These are phyloP conservation scores for Russula dissimulans DNA, from an alignment of 768 basidiomycete genomes.

Conservation along the genomic window DNA sequence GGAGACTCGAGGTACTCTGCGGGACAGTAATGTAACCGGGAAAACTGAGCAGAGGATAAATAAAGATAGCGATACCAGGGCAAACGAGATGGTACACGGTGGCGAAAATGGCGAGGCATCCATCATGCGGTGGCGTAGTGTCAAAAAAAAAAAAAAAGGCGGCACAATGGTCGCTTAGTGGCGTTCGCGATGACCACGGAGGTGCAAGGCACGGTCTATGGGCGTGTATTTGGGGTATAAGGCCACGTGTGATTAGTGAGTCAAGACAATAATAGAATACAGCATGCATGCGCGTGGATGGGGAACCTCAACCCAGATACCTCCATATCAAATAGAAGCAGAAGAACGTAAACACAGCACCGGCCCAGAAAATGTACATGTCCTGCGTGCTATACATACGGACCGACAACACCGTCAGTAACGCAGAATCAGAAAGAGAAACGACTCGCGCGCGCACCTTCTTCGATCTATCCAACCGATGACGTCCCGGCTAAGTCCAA, in stretches of 20 bases:
- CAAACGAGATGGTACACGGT: too few species aligned
- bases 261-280: not conserved
- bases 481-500: conserved; percentile 88
- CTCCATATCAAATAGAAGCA: conserved; percentile 91
- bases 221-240: not conserved
- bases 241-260: not conserved
- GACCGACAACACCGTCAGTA: not conserved
- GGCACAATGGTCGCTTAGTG: too few species aligned
- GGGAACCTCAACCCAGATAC: conserved; percentile 54
- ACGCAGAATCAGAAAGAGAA: not conserved
- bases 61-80: too few species aligned
- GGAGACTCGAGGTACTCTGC: too few species aligned
- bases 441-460: conserved; percentile 49
- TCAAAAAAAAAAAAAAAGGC: too few species aligned
- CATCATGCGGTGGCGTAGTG: too few species aligned
- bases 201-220: not conserved
- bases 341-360: conserved; percentile 80
- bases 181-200: too few species aligned
- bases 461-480: conserved; percentile 96
- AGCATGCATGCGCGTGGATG: not conserved
- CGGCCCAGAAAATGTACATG: conserved; percentile 85
- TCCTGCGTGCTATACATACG: conserved; percentile 68
- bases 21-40: too few species aligned
- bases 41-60: too few species aligned
- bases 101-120: too few species aligned